These are phyloP conservation scores for Hypoxylon sp. DNA, from an alignment of 2,329 filamentous ascomycete genomes.

Conservation along the genomic window DNA sequence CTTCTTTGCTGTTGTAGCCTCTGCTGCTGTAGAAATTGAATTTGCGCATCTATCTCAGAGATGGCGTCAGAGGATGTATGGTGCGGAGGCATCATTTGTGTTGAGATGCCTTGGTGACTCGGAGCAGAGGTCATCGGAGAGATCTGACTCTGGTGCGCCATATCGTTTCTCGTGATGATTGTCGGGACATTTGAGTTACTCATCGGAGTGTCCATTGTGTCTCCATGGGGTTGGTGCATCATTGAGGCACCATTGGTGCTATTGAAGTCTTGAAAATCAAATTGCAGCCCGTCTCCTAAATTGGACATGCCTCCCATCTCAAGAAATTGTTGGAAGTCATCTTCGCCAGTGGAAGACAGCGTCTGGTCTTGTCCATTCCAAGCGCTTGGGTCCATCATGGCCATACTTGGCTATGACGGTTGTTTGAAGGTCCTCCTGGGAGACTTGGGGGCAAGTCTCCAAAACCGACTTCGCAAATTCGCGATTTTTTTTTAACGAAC, in stretches of 20 bases:
- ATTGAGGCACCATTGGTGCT: constrained; percentile 58
- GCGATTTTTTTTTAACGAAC: constrained; percentile 11
- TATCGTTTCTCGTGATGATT: constrained; percentile 57
- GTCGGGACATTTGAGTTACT: constrained; percentile 60
- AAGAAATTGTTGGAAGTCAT: constrained; percentile 76
- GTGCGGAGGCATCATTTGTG: constrained; percentile 63
- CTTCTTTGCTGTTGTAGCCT: constrained; percentile 73
- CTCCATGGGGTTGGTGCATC: constrained; percentile 58
- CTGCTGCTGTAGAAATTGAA: constrained; percentile 76
- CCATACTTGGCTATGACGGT: constrained; percentile 46
- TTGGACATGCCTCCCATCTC: constrained; percentile 71
- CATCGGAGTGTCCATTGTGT: constrained; percentile 67
- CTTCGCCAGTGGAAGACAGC: constrained; percentile 66
- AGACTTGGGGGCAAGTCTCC: constrained; percentile 10
- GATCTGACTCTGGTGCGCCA: constrained; percentile 63
- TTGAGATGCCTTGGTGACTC: constrained; percentile 63
- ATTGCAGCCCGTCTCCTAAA: constrained; percentile 69
- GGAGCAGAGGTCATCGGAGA: constrained; percentile 64
- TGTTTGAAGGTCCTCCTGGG: constrained; percentile 13
- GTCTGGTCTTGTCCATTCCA: constrained; percentile 73
- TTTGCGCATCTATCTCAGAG: constrained; percentile 74
- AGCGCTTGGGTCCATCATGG: constrained; percentile 67
- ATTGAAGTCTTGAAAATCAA: constrained; percentile 72
- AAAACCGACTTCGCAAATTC: constrained; percentile 19
- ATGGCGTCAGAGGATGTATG: constrained; percentile 67